Base-by-base conservation (phyloP, 2,329 filamentous ascomycete species). In the Fusarium xyrophilum region DNA sequence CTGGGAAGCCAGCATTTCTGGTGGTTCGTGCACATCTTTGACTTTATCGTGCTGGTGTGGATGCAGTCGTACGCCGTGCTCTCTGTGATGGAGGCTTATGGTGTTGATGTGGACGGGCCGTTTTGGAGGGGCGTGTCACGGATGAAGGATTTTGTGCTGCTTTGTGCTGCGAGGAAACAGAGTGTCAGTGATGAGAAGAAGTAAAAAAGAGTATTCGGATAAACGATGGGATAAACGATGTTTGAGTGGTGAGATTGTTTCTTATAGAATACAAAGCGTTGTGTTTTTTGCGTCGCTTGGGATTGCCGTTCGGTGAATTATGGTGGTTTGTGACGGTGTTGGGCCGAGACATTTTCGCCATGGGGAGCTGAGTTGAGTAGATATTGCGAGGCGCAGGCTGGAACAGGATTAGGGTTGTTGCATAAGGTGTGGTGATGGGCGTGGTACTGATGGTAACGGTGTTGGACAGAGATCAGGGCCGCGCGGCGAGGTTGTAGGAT, bases 1-100 rank as follows among this genome's bases (percentile, higher is more conserved):
- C 81, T 97, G 36, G 96, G 96, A 1, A 88, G 89, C 27, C 95
- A 97, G 83, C 93, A 97, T 81, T 85, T 94, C 54, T 99, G 96
- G 96, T 99, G 96, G 96, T 84, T 87, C 7, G 88, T 96, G 9
- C 94, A 98, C 82, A 84, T 94, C 46, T 64, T 93, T 35, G 90
- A 93, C 75, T 68, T 93, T 11, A 74, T 83, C 57, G 78, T 81
- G 3, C 38, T 83, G 4, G 46, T 81, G 9, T 74, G 73, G 17
- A 64, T 76, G 1, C 23, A 76, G 5, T 50, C 74, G 33, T 79
- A 77, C 58, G 52, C 64, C 2, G 54, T 71, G 3, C 65, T 78
- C 5, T 57, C 61, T 6, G 62, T 67, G 11, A 61, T 81, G 38
- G 73, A 76, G 23, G 65, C 67, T 0, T 65, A 42, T 0, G 80